These are phyloP conservation scores for Fusarium nematophilum DNA, from an alignment of 2,329 filamentous ascomycete genomes.

Conservation along the genomic window DNA sequence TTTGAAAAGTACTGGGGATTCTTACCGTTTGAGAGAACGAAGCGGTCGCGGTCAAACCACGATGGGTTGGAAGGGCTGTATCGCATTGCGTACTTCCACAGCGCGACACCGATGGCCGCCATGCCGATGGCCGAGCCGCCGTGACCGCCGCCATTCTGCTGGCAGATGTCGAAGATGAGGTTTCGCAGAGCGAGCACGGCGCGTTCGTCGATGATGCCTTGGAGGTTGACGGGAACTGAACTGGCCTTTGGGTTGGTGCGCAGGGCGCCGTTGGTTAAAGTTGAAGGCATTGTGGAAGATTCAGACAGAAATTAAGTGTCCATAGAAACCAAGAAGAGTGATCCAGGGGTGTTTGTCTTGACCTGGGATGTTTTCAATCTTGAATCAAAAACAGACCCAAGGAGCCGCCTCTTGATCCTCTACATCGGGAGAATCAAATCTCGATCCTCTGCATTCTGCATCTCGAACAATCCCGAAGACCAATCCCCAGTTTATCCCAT, in stretches of 20 bases:
- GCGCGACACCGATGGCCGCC: conserved; percentile 43
- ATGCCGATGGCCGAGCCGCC: conserved; percentile 21
- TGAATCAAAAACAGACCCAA: no score
- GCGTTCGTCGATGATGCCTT: conserved; percentile 16
- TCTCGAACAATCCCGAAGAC: no score
- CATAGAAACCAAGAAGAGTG: no score
- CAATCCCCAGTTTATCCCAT: no score
- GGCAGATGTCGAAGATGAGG: conserved; percentile 19
- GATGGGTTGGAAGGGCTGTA: conserved; percentile 64
- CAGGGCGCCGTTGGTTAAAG: conserved; percentile 5
- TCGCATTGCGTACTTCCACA: conserved; percentile 70
- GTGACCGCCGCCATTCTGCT: conserved; percentile 22
- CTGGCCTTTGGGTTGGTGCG: background rate
- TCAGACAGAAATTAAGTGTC: no score
- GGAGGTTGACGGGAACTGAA: background rate
- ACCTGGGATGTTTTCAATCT: no score
- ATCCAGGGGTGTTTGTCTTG: no score
- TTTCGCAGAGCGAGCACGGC: conserved; percentile 26
- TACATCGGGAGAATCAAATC: no score
- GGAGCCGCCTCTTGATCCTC: no score
- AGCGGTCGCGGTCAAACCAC: conserved; percentile 69
- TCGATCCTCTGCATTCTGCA: no score
- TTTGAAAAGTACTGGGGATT: no score
- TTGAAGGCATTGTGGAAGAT: conserved; percentile 15
- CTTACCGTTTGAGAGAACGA: conserved; percentile 67